Evolutionary conservation across 176 grass and related monocot species (phyloP), one percentile per base, ranked within the genome.

Genomic region (Carex myosuroides): DNA sequence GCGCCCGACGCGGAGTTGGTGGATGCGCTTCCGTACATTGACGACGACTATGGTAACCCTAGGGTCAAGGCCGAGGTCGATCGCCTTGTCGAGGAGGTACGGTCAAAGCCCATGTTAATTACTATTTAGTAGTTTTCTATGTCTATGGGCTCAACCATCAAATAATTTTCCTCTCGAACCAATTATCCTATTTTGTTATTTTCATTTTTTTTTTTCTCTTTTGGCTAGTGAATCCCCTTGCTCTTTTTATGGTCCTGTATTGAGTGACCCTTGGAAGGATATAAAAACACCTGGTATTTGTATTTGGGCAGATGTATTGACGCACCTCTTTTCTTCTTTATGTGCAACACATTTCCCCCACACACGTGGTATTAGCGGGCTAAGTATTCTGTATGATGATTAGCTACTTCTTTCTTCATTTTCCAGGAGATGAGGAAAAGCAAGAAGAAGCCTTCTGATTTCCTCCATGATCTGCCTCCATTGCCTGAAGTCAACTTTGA

Each of bases 1-100:
- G 63, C 60, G 33, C 89, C 93, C 61, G 89, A 95, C 69, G 95
- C 95, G 4, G 96, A 99, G 71, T 17, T 88, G 11, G 78, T 99
- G 2, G 96, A 99, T 69, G 96, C 93, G 88, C 84, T 99, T 70
- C 96, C 96, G 33, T 99, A 99, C 93, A 92, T 99, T 77, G 96
- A 99, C 83, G 93, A 87, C 55, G 96, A 99, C 90, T 99, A 99
- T 81, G 93, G 93, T 17, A 85, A 99, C 9, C 85, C 87, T 10
- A 83, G 88, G n/a, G 93, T 99, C 57, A 94, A 94, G 89, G 88
- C 60, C 41, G 96, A 99, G 69, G 93, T 99, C 0, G 91, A 99
- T 71, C 89, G 85, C 59, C 91, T 99, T 70, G 93, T 95, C 0
- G 90, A 94, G 85, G 96, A 99, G 81, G 81, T 83, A 29, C 9